Conservation (phyloP, 192 early-diverging fungal species). For the Podila clonocystis region DNA sequence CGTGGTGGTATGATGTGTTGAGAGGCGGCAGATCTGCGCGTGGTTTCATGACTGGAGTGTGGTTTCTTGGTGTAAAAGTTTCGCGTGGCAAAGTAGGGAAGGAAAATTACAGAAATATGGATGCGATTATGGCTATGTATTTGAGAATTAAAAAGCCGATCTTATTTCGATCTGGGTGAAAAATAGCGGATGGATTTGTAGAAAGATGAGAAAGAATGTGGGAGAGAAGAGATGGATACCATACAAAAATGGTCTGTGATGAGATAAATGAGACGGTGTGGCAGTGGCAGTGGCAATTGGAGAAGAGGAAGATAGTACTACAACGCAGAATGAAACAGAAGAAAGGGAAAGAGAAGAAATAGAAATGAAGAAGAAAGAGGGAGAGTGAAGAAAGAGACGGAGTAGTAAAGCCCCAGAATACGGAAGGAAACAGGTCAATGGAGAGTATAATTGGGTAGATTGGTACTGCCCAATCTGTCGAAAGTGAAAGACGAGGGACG, state of each 20-base stretch:
- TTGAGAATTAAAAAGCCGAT: no score
- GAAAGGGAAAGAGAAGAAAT: background rate
- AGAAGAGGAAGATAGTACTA: background rate
- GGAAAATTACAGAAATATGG: background rate
- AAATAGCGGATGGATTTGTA: background rate
- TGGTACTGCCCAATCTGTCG: background rate
- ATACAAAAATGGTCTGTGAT: no score
- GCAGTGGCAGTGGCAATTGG: background rate
- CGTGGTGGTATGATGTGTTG: conserved; percentile 26
- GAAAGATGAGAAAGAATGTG: background rate
- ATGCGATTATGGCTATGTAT: background rate
- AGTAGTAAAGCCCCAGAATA: background rate
- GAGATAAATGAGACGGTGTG: no score
- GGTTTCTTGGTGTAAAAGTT: background rate
- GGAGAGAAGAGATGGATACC: background rate
- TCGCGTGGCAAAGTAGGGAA: background rate
- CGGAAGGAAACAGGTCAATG: background rate
- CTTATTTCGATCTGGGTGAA: no score
- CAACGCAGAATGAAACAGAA: background rate
- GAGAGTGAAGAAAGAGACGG: background rate
- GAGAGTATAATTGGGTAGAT: background rate
- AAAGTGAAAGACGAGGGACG: background rate
- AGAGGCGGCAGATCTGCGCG: conserved; percentile 22
- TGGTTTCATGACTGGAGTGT: conserved; percentile 17
- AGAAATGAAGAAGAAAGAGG: background rate